Conservation (phyloP, 2,329 filamentous ascomycete species). For the Colletotrichum lupini region DNA sequence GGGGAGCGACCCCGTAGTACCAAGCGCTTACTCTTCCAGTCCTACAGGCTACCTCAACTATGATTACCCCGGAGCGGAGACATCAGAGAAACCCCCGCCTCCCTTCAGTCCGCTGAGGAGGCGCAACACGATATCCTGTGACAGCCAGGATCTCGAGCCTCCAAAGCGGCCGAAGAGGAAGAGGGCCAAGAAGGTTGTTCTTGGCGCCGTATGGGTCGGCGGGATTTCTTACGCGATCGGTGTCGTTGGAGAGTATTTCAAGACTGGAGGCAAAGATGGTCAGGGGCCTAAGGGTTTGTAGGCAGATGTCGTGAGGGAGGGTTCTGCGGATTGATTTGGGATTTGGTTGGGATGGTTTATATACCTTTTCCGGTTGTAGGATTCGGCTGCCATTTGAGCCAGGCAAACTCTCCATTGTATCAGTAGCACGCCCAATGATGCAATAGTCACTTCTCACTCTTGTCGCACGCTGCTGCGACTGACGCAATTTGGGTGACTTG, state of each 20-base stretch:
- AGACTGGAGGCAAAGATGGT: slow-evolving; percentile 57
- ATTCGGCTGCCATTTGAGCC: neutral
- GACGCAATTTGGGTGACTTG: no score
- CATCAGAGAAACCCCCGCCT: slow-evolving; percentile 44
- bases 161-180: slow-evolving; percentile 57
- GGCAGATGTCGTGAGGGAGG: no score
- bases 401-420: slow-evolving; percentile 2
- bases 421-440: slow-evolving; percentile 11
- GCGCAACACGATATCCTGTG: slow-evolving; percentile 49
- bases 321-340: neutral
- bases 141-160: slow-evolving; percentile 49
- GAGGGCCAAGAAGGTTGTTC: slow-evolving; percentile 58
- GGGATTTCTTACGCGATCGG: slow-evolving; percentile 69
- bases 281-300: slow-evolving; percentile 43
- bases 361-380: slow-evolving; percentile 4
- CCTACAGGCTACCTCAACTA: slow-evolving; percentile 76
- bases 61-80: slow-evolving; percentile 51
- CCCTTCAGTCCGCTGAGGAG: slow-evolving; percentile 54
- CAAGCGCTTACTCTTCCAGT: slow-evolving; percentile 68
- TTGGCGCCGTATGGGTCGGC: slow-evolving; percentile 66
- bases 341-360: neutral
- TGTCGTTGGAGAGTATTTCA: slow-evolving; percentile 68
- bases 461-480: neutral
- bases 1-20: slow-evolving; percentile 50
- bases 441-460: neutral